Conservation (phyloP, 2,329 filamentous ascomycete genomes). For the Hymenoscyphus scutula region DNA sequence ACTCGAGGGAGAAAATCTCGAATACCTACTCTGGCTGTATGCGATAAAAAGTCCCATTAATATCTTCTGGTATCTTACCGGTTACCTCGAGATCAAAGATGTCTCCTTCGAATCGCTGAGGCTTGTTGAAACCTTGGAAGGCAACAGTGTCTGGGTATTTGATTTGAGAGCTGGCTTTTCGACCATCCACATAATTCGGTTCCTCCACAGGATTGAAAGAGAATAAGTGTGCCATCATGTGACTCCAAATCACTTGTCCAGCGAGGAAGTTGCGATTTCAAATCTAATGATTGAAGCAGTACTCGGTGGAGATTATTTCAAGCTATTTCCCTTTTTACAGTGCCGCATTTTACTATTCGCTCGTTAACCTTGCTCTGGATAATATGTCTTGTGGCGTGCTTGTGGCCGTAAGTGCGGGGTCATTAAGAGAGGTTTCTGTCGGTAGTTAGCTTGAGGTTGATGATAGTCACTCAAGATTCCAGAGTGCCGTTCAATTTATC, state of each 20-base stretch:
- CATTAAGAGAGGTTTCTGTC: background rate
- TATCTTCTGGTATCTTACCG: slow-evolving; percentile 42
- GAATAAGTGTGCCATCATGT: slow-evolving; percentile 26
- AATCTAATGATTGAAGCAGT: background rate
- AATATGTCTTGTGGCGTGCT: background rate
- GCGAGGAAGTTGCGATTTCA: background rate
- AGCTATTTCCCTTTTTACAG: background rate
- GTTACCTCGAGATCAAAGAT: slow-evolving; percentile 41
- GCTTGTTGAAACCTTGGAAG: slow-evolving; percentile 42
- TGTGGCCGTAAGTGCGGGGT: background rate
- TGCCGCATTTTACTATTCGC: background rate
- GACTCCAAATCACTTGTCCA: background rate
- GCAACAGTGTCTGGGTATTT: slow-evolving; percentile 28
- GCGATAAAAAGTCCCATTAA: slow-evolving; percentile 45
- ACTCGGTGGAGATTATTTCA: background rate
- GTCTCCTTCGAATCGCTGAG: slow-evolving; percentile 41
- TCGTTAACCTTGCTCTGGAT: background rate
- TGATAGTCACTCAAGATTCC: background rate
- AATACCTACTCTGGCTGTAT: slow-evolving; percentile 35
- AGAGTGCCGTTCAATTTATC: background rate
- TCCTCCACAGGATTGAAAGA: slow-evolving; percentile 17
- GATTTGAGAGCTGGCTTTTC: slow-evolving; percentile 20
- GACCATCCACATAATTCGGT: slow-evolving; percentile 22
- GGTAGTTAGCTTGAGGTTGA: background rate
- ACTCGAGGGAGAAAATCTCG: too few species aligned